Percentiles rank a stretch among this genome's conserved stretches.
These are phyloP conservation scores for Macrocybe sp. DNA, from an alignment of 1,284 basidiomycete species.

Conservation along the genomic window DNA sequence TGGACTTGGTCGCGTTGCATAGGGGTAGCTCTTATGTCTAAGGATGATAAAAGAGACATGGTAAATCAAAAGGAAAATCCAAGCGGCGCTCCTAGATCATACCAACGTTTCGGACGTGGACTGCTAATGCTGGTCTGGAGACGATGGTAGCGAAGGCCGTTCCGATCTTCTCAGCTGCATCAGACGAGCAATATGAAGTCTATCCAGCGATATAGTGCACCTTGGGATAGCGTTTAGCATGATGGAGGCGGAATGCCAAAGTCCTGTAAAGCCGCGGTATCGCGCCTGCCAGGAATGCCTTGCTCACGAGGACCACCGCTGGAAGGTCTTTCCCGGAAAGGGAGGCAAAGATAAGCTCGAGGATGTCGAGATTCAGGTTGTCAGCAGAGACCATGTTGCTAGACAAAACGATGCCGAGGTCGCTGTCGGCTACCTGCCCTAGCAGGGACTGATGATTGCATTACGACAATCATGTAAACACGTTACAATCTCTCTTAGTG, in stretches of 20 bases:
- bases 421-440: too few species aligned
- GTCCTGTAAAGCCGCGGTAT: conserved; percentile 56
- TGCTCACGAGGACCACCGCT: conserved; percentile 54
- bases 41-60: not conserved
- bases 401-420: too few species aligned
- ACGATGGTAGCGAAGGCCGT: conserved; percentile 58
- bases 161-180: conserved; percentile 18
- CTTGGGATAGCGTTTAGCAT: conserved; percentile 50
- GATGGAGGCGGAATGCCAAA: conserved; percentile 45
- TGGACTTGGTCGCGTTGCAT: conserved; percentile 35
- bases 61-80: not conserved
- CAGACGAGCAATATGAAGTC: not conserved
- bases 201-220: conserved; percentile 26
- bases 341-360: conserved; percentile 55
- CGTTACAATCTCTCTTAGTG: too few species aligned
- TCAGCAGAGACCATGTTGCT: conserved; percentile 55
- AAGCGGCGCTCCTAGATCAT: conserved; percentile 11
- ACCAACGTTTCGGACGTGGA: conserved; percentile 61
- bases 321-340: conserved; percentile 52
- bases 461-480: too few species aligned
- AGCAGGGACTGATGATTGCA: too few species aligned
- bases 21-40: conserved; percentile 43
- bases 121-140: conserved; percentile 44
- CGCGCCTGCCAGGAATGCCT: conserved; percentile 55
- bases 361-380: conserved; percentile 64